Evolutionary conservation across 352 stramenopile genomes (phyloP).

Genomic region (Phytopythium sindhum): DNA sequence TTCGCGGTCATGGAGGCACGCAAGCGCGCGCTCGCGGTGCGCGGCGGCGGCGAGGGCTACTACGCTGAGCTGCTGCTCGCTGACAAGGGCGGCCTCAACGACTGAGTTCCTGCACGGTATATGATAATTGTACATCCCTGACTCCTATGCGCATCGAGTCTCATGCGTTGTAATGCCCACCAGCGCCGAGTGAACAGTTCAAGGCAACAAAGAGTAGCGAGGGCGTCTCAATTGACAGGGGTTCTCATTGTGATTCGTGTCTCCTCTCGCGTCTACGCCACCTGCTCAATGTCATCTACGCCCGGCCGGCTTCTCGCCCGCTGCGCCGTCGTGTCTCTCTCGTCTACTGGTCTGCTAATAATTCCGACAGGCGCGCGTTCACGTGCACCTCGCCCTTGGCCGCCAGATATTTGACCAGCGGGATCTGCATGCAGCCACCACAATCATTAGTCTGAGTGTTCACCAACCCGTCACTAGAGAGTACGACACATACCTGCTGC

Average conservation of each 20-base stretch:
- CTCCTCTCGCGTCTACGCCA: not conserved
- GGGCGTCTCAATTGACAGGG: not conserved
- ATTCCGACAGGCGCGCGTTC: slow-evolving; percentile 49
- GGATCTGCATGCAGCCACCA: slow-evolving; percentile 33
- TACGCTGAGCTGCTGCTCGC: slow-evolving; percentile 70
- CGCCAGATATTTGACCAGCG: slow-evolving; percentile 72
- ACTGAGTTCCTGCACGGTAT: not conserved
- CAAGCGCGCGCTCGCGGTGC: slow-evolving; percentile 24
- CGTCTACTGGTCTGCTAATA: slow-evolving; percentile 44
- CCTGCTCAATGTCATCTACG: slow-evolving; percentile 13
- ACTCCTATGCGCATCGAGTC: not conserved
- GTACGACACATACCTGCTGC: slow-evolving; percentile 28
- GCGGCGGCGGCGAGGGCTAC: slow-evolving; percentile 26
- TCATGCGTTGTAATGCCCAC: not conserved
- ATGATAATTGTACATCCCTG: not conserved
- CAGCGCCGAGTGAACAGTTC: not conserved
- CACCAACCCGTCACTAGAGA: not conserved
- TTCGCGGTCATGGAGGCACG: slow-evolving; percentile 36
- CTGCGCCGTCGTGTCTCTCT: slow-evolving; percentile 21
- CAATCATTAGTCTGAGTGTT: slow-evolving; percentile 1
- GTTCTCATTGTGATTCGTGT: not conserved
- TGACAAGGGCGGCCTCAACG: slow-evolving; percentile 38
- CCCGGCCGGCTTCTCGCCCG: slow-evolving; percentile 13
- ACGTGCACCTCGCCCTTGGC: slow-evolving; percentile 78
- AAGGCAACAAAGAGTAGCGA: not conserved